Percentiles rank a stretch among this genome's conserved stretches.
Conservation (phyloP, 345 rosid genomes). For the Mercurialis annua region DNA sequence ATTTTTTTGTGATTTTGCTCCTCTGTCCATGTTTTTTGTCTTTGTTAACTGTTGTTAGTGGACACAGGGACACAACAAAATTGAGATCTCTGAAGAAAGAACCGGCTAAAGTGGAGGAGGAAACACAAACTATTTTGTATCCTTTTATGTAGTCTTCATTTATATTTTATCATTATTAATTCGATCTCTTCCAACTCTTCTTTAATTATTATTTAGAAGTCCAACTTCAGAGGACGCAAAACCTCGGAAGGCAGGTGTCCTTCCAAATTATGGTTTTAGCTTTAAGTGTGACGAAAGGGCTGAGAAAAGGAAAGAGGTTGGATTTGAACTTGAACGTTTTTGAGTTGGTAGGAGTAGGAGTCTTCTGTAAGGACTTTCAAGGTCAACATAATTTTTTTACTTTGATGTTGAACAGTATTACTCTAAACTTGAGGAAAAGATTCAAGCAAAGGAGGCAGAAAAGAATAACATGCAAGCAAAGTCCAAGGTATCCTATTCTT, state of each 20-base stretch:
- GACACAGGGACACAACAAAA: conserved; percentile 62
- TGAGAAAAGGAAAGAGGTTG: conserved; percentile 95
- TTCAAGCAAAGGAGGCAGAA: conserved; percentile 90
- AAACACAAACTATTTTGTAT: conserved; percentile 62
- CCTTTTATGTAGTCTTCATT: conserved; percentile 32
- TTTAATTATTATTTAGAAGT: conserved; percentile 49
- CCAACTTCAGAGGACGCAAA: conserved; percentile 62
- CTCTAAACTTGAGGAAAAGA: conserved; percentile 92
- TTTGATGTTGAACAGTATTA: conserved; percentile 60
- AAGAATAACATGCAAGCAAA: conserved; percentile 75
- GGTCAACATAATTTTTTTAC: conserved; percentile 11
- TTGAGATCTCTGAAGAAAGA: conserved; percentile 57
- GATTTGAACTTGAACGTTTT: conserved; percentile 22
- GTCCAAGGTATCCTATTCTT: conserved; percentile 57
- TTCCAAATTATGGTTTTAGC: conserved; percentile 97
- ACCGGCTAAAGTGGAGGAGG: conserved; percentile 53
- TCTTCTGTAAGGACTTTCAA: background rate
- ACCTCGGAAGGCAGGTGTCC: conserved; percentile 59
- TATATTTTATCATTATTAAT: conserved; percentile 7
- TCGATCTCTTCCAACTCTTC: conserved; percentile 18
- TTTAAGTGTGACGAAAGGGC: conserved; percentile 96
- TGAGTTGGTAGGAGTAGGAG: conserved; percentile 7
- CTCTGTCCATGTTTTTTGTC: conserved; percentile 14
- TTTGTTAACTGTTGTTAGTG: conserved; percentile 27
- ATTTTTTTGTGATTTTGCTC: conserved; percentile 3